Percentiles rank a stretch among this genome's conserved stretches.
Conservation (phyloP, 2,329 filamentous ascomycete genomes). For the Arthrobotrys iridis region DNA sequence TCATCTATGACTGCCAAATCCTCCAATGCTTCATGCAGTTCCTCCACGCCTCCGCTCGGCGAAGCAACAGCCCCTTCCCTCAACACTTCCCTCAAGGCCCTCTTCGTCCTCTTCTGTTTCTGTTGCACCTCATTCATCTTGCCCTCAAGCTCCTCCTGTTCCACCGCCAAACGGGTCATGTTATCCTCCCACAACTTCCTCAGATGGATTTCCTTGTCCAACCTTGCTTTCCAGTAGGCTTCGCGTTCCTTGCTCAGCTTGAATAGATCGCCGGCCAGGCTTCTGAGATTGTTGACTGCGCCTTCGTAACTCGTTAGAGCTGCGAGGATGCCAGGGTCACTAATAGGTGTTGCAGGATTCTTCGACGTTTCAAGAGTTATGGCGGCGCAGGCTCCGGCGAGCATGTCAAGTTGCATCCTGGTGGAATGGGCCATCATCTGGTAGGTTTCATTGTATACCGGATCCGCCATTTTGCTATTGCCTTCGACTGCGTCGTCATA, state of each 20-base stretch:
- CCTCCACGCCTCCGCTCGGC: slow-evolving; percentile 55
- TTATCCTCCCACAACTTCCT: slow-evolving; percentile 98
- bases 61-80: slow-evolving; percentile 40
- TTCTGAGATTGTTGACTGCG: slow-evolving; percentile 86
- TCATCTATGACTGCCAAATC: slow-evolving; percentile 58
- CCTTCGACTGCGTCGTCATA: slow-evolving; percentile 78
- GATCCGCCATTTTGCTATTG: slow-evolving; percentile 72
- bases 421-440: slow-evolving; percentile 97
- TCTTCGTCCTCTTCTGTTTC: slow-evolving; percentile 50
- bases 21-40: slow-evolving; percentile 61
- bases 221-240: slow-evolving; percentile 93
- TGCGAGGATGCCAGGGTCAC: slow-evolving; percentile 78
- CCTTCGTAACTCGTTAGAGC: slow-evolving; percentile 87
- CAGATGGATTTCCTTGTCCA: slow-evolving; percentile 90
- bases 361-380: slow-evolving; percentile 76
- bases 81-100: slow-evolving; percentile 43
- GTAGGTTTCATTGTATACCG: slow-evolving; percentile 88
- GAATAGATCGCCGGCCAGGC: slow-evolving; percentile 83
- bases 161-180: slow-evolving; percentile 94
- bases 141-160: slow-evolving; percentile 90
- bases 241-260: slow-evolving; percentile 95
- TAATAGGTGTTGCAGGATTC: slow-evolving; percentile 77
- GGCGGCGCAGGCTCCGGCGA: slow-evolving; percentile 85
- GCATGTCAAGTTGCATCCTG: slow-evolving; percentile 88
- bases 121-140: slow-evolving; percentile 67